Evolutionary conservation across 2,329 filamentous ascomycete species (phyloP), one percentile per base, ranked within the genome.

Genomic region (Aspergillus aculeatus): DNA sequence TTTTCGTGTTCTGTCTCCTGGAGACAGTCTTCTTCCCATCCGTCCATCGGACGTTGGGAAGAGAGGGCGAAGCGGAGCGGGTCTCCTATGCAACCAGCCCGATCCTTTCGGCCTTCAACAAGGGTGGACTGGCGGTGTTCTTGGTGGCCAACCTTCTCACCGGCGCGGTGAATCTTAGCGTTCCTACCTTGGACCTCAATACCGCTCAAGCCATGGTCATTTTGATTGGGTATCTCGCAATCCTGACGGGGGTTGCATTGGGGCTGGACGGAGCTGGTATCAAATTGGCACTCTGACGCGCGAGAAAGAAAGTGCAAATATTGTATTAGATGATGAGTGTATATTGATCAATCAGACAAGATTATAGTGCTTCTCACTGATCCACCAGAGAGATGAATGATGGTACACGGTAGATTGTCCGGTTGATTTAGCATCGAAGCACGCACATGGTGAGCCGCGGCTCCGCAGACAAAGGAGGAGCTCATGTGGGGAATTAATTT

Each of bases 81-180:
- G 86, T 87, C 62, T 79, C 84, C 50, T 80, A 83, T 50, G 89
- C 92, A 4, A 97, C 92, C 3, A 96, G 92, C 71, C 84, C 81
- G 41, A 83, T 98, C n/a, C 78, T 98, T 63, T 82, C 86, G 50
- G 90, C 92, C 0, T 96, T 89, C 72, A 99, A 99, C 73, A 84
- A 89, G 56, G 97, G 97, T 68, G 93, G 95, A 0, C 80, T 99
- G 50, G 86, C 86, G 0, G 77, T 98, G 0, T 99, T 99, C 72
- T 76, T 99, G 60, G 71, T 93, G 41, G 93, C 95, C 2, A 99
- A 99, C 71, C 76, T 99, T 50, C 76, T 96, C 63, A 99, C 95
- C 0, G 95, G 95, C 0, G 72, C 92, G 16, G 89, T 98, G 56
- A 99, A 99, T 73, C 81, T 99, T 82, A 90, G 88, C 4, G 76